Conservation (phyloP, 1,284 basidiomycete species). For the Farysia itapuensis region DNA sequence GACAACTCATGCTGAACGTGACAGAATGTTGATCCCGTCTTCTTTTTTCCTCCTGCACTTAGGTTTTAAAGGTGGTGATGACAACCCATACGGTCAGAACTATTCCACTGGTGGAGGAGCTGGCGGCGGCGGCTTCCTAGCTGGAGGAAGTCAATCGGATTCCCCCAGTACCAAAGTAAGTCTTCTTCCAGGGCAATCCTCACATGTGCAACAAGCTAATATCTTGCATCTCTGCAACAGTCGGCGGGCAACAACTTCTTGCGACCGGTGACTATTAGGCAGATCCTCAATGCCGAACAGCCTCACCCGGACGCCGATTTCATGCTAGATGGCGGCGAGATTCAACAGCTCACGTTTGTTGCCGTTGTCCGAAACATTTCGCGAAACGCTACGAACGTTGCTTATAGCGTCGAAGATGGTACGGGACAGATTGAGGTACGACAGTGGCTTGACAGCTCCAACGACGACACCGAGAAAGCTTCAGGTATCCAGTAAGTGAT, state of each 20-base stretch:
- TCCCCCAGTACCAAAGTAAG: constrained; percentile 33
- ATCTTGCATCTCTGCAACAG: constrained; percentile 5
- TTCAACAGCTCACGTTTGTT: constrained; percentile 80
- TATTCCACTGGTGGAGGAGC: constrained; percentile 43
- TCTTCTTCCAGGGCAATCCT: no score
- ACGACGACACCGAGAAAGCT: constrained; percentile 62
- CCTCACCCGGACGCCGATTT: constrained; percentile 85
- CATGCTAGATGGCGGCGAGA: constrained; percentile 76
- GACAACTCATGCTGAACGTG: no score
- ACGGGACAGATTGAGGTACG: constrained; percentile 84
- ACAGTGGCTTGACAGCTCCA: constrained; percentile 78
- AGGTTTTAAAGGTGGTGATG: no score
- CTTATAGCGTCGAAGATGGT: constrained; percentile 83
- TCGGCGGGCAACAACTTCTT: constrained; percentile 61
- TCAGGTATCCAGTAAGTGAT: constrained; percentile 46
- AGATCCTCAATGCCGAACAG: constrained; percentile 76
- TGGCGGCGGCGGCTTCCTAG: constrained; percentile 43
- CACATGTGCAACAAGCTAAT: constrained; percentile 1
- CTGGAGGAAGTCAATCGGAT: constrained; percentile 33
- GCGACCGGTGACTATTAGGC: constrained; percentile 81
- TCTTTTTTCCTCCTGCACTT: no score
- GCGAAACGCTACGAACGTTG: constrained; percentile 76
- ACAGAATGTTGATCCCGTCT: no score
- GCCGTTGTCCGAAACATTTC: constrained; percentile 75
- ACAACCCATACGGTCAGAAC: constrained; percentile 46